Evolutionary conservation across 2,329 filamentous ascomycete species (phyloP), one percentile per base, ranked within the genome.

Genomic region (Setomelanomma holmii): DNA sequence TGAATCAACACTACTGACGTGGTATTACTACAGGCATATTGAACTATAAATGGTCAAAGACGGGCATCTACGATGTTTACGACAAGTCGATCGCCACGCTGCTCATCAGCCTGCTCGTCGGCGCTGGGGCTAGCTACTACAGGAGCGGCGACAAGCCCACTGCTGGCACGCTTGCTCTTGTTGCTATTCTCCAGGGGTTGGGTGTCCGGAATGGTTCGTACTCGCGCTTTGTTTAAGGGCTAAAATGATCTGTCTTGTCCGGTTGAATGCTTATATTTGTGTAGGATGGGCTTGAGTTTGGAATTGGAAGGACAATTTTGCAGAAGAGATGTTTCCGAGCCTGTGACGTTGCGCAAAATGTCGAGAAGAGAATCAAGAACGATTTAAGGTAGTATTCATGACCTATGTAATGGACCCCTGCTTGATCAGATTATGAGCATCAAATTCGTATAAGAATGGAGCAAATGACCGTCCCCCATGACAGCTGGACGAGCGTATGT

Each of bases 11-110:
- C 11, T 21, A 36, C 34, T 36, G 34, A 36, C 34, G 3, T 10
- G n/a, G n/a, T n/a, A n/a, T 24, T n/a, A 5, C 27, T 10, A 49
- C n/a, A 69, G 71, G 61, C 16, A 60, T 74, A 10, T 42, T 74
- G 23, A 73, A 74, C 42, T 73, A 72, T 50, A 72, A 71, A 27
- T 74, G 69, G 68, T 53, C 66, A n/a, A 55, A 64, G 33, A 65
- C 58, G 1, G 71, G 69, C 17, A 57, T 74, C 17, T 58, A 67
- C n/a, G 68, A 73, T 30, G 44, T 61, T 2, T 63, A 67, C 5
- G 72, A 74, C 52, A 71, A 71, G 40, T 56, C 60, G 41, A 64
- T 73, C 36, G 71, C 67, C 7, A 58, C 60, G 1, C 47, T 75
- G 19, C 44, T 75, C 39, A 59, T 65, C 1, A 53, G 60, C 5